phyloP scores from a whole-genome alignment of 495 filamentous ascomycete species.

The Penicillium psychrofluorescens region DNA sequence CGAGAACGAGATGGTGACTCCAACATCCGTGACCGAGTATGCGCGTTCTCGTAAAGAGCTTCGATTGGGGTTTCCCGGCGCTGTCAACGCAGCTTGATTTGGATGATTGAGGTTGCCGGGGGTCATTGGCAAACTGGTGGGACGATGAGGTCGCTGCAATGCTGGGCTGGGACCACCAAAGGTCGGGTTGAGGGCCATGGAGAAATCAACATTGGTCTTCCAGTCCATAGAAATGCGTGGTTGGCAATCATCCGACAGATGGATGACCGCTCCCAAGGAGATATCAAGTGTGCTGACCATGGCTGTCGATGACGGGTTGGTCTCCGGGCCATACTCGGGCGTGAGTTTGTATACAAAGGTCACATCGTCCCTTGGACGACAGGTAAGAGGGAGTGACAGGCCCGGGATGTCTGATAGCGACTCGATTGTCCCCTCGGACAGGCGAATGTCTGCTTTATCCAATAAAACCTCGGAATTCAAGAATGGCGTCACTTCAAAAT shows the following conservation, averaged over 20 bases:
- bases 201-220: slow-evolving; percentile 79
- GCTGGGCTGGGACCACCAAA: slow-evolving; percentile 57
- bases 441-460: slow-evolving; percentile 54
- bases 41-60: slow-evolving; percentile 46
- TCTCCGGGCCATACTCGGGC: slow-evolving; percentile 53
- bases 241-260: slow-evolving; percentile 57
- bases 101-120: slow-evolving; percentile 9
- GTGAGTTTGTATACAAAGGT: slow-evolving; percentile 77
- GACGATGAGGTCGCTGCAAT: slow-evolving; percentile 43
- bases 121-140: slow-evolving; percentile 44
- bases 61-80: slow-evolving; percentile 20
- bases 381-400: slow-evolving; percentile 56
- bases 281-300: slow-evolving; percentile 52
- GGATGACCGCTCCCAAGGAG: slow-evolving; percentile 56
- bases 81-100: slow-evolving; percentile 17
- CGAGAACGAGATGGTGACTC: slow-evolving; percentile 69
- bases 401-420: slow-evolving; percentile 53
- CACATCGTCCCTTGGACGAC: slow-evolving; percentile 74
- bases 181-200: slow-evolving; percentile 52
- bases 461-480: slow-evolving; percentile 65
- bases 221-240: slow-evolving; percentile 73
- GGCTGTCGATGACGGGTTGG: slow-evolving; percentile 36
- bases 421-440: slow-evolving; percentile 62
- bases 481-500: slow-evolving; percentile 82
- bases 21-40: slow-evolving; percentile 49